Conservation (phyloP, 441 rosid genomes). For the Pelargonium citronellum region DNA sequence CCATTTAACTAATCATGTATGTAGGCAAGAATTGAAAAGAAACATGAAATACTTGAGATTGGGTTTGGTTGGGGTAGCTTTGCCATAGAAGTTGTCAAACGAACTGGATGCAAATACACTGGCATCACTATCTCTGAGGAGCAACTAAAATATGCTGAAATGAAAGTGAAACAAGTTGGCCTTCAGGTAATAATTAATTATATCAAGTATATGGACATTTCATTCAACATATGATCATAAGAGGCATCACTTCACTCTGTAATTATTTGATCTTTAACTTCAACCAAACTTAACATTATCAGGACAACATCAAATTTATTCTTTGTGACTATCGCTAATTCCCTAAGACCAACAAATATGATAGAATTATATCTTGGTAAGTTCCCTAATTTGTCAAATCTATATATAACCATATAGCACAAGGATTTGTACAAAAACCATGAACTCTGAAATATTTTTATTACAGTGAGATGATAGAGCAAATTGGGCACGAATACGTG, state of each 20-base stretch:
- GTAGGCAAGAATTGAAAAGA: slow-evolving; percentile 55
- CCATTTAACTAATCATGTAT: slow-evolving; percentile 12
- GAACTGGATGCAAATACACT: slow-evolving; percentile 74
- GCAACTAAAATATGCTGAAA: slow-evolving; percentile 62
- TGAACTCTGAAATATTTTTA: neutral
- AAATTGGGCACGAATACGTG: slow-evolving; percentile 75
- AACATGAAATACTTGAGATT: slow-evolving; percentile 72
- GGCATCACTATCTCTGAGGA: slow-evolving; percentile 73
- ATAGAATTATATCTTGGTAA: slow-evolving; percentile 75
- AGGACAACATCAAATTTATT: neutral
- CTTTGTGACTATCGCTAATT: slow-evolving; percentile 55
- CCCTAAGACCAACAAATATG: slow-evolving; percentile 40
- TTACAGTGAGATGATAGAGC: slow-evolving; percentile 78
- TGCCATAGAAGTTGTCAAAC: slow-evolving; percentile 67
- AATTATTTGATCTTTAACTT: no score
- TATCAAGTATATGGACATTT: neutral
- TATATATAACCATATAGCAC: neutral
- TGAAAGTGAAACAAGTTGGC: slow-evolving; percentile 68
- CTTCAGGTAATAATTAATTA: slow-evolving; percentile 42
- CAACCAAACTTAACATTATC: neutral
- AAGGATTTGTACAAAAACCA: neutral
- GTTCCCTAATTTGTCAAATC: neutral
- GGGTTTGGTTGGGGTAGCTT: slow-evolving; percentile 95
- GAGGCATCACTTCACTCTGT: no score
- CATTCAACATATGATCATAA: no score